A percentile compares a stretch with the other conserved stretches of the same genome.
Evolutionary conservation across 305 asterid species (phyloP).

Genomic region (Fraxinus paxiana): DNA sequence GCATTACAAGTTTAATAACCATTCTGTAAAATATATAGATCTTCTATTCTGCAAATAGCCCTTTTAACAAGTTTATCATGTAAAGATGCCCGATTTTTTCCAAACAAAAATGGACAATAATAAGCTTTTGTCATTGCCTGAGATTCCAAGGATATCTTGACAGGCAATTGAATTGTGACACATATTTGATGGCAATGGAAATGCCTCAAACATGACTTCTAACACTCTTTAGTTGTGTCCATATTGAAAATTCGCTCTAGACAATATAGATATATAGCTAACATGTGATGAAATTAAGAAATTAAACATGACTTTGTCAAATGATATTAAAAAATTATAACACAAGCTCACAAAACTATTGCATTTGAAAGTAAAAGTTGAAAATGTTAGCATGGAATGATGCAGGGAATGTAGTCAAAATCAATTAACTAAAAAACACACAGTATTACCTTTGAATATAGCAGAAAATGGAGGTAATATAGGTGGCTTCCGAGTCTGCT

Average conservation of each 20-base stretch:
- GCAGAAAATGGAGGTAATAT: constrained; percentile 37
- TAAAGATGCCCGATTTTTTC: background rate
- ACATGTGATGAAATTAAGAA: background rate
- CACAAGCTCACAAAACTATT: background rate
- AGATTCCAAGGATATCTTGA: background rate
- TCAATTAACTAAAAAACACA: background rate
- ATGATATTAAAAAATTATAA: background rate
- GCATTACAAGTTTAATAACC: background rate
- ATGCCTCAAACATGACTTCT: background rate
- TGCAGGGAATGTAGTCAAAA: background rate
- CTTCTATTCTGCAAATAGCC: background rate
- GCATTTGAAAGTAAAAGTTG: background rate
- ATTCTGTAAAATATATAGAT: background rate
- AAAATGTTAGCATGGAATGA: background rate
- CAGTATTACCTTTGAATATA: constrained; percentile 55
- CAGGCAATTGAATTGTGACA: background rate
- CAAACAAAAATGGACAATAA: background rate
- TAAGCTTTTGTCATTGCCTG: background rate
- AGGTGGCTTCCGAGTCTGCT: constrained; percentile 44
- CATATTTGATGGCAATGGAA: background rate
- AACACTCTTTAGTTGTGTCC: background rate
- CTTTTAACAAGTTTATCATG: background rate
- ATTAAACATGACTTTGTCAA: background rate
- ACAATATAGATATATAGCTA: background rate
- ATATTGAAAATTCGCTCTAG: background rate